Percentiles rank a stretch among this genome's conserved stretches.
Evolutionary conservation across 352 stramenopile species (phyloP).

Genomic region (Globisporangium solare): DNA sequence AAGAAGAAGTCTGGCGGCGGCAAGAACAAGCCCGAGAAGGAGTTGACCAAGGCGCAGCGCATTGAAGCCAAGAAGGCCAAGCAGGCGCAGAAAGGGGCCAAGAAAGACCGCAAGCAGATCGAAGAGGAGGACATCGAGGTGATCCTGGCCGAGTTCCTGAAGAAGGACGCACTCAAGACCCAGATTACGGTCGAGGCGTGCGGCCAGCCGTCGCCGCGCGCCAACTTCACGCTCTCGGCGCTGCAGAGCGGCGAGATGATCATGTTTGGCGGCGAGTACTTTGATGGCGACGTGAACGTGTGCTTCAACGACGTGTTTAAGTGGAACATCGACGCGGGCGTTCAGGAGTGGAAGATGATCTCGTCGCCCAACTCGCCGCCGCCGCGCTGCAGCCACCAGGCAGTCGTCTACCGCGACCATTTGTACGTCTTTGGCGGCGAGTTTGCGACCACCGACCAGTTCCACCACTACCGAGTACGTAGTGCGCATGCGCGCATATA

Average conservation of each 20-base stretch:
- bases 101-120: constrained; percentile 75
- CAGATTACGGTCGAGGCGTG: constrained; percentile 50
- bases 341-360: constrained; percentile 81
- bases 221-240: constrained; percentile 78
- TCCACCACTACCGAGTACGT: constrained; percentile 94
- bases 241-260: constrained; percentile 79
- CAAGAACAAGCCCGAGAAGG: constrained; percentile 59
- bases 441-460: constrained; percentile 95
- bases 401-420: constrained; percentile 91
- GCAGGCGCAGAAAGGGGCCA: constrained; percentile 62
- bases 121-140: constrained; percentile 82
- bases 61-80: constrained; percentile 84
- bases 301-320: constrained; percentile 96
- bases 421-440: constrained; percentile 98
- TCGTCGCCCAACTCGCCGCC: constrained; percentile 84
- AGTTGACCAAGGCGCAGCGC: constrained; percentile 62
- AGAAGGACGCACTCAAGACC: constrained; percentile 68
- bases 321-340: constrained; percentile 85
- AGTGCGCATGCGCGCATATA: neutral
- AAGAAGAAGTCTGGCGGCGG: constrained; percentile 61
- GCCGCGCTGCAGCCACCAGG: constrained; percentile 94
- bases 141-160: constrained; percentile 75
- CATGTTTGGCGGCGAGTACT: constrained; percentile 97
- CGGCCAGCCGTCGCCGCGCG: constrained; percentile 56
- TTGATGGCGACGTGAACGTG: constrained; percentile 94